Conservation (phyloP, 495 filamentous ascomycete species). For the Podospora pseudopauciseta region DNA sequence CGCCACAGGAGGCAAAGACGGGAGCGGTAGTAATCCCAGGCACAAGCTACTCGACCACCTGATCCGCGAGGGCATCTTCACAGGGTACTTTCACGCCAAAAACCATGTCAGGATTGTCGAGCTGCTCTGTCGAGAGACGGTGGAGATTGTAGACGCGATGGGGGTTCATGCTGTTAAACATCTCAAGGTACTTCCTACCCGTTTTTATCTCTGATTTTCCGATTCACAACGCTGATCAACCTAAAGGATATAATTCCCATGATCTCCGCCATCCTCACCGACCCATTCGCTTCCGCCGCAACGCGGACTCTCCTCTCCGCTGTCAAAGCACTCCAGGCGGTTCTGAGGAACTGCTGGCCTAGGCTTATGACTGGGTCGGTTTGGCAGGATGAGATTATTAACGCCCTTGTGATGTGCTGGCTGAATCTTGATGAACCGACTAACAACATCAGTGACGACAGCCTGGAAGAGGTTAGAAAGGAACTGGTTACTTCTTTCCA, state of each 20-base stretch:
- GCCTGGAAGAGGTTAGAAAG: constrained; percentile 33
- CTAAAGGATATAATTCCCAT: constrained; percentile 62
- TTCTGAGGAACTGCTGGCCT: constrained; percentile 71
- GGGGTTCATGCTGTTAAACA: constrained; percentile 70
- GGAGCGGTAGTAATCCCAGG: constrained; percentile 20
- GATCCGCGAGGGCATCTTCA: constrained; percentile 54
- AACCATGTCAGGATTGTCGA: constrained; percentile 49
- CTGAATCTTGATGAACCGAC: constrained; percentile 49
- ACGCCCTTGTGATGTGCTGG: constrained; percentile 64
- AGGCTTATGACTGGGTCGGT: constrained; percentile 48
- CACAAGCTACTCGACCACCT: constrained; percentile 47
- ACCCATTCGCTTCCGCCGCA: constrained; percentile 64
- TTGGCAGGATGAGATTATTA: constrained; percentile 69
- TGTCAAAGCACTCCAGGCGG: constrained; percentile 49
- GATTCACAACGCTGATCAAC: not conserved
- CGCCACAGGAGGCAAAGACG: not conserved
- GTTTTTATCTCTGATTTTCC: not conserved
- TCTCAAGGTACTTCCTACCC: constrained; percentile 50
- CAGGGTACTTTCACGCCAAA: constrained; percentile 51
- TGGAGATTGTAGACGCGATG: constrained; percentile 53
- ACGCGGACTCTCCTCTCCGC: constrained; percentile 54
- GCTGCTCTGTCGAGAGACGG: constrained; percentile 57
- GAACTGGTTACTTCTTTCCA: constrained; percentile 43
- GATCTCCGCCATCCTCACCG: constrained; percentile 59
- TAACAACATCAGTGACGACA: constrained; percentile 17